These are phyloP conservation scores for Phytophthora lateralis DNA, from an alignment of 352 stramenopile species.

Conservation along the genomic window DNA sequence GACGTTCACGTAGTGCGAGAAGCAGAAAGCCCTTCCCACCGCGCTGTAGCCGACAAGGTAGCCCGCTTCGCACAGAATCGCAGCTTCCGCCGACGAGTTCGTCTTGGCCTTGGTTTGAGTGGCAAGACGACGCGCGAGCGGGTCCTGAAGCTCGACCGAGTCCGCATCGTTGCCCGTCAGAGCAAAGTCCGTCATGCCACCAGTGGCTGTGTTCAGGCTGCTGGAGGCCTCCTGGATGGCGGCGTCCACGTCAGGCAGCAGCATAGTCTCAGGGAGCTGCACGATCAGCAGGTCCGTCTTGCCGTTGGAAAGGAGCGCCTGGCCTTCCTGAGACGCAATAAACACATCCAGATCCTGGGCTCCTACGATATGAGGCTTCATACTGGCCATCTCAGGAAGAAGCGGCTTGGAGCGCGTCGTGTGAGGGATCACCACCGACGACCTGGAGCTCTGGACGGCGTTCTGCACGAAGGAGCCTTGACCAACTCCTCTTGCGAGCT, in stretches of 20 bases:
- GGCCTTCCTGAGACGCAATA: conserved; percentile 32
- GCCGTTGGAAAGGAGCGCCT: conserved; percentile 49
- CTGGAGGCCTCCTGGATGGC: conserved; percentile 48
- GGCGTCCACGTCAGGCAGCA: conserved; percentile 45
- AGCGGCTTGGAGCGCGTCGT: conserved; percentile 63
- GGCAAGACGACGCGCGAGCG: conserved; percentile 40
- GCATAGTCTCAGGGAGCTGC: conserved; percentile 41
- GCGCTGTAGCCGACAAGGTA: conserved; percentile 63
- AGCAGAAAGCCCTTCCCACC: conserved; percentile 78
- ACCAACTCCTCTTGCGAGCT: conserved; percentile 31
- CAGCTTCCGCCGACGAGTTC: conserved; percentile 22
- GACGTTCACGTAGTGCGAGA: conserved; percentile 86
- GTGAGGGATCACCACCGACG: conserved; percentile 75
- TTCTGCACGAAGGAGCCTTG: conserved; percentile 51
- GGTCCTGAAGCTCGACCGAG: conserved; percentile 31
- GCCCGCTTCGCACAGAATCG: conserved; percentile 63
- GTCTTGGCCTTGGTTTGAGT: conserved; percentile 28
- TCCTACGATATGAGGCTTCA: conserved; percentile 32
- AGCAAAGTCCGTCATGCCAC: conserved; percentile 58
- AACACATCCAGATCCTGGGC: conserved; percentile 36
- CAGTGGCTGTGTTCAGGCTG: conserved; percentile 41
- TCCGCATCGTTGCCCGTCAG: conserved; percentile 60
- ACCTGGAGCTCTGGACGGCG: conserved; percentile 48
- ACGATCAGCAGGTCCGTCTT: conserved; percentile 74
- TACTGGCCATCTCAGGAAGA: conserved; percentile 26